These are phyloP conservation scores for Fistulifera pelliculosa DNA, from an alignment of 108 stramenopile species.

Conservation along the genomic window DNA sequence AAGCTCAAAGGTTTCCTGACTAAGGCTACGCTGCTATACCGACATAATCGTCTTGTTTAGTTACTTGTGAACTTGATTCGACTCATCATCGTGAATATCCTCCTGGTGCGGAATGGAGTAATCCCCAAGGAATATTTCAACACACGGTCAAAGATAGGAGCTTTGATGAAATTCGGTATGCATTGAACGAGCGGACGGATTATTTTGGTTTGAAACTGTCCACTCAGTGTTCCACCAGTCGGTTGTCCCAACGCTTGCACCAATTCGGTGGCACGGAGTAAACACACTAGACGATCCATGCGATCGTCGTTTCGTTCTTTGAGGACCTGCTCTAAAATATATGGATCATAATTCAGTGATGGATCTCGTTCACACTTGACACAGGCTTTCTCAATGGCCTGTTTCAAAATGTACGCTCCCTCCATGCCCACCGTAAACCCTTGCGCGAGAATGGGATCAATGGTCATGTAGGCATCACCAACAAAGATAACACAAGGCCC, in stretches of 20 bases:
- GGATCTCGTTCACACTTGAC: conserved; percentile 5
- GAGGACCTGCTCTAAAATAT: neutral
- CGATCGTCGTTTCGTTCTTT: conserved; percentile 33
- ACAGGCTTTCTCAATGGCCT: conserved; percentile 17
- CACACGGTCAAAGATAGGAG: conserved; percentile 58
- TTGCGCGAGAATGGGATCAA: conserved; percentile 84
- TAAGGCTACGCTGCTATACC: no score
- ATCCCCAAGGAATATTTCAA: conserved; percentile 67
- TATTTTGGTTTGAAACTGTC: conserved; percentile 38
- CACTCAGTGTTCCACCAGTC: conserved; percentile 25
- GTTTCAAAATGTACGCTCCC: conserved; percentile 48
- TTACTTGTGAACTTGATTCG: no score
- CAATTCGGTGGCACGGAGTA: conserved; percentile 73
- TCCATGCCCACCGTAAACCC: conserved; percentile 85
- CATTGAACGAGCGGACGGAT: conserved; percentile 60
- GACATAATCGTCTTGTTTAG: no score
- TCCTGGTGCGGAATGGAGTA: neutral
- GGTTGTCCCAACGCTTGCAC: conserved; percentile 80
- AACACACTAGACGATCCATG: conserved; percentile 44
- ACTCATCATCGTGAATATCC: no score
- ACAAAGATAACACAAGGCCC: conserved; percentile 69
- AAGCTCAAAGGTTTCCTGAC: no score
- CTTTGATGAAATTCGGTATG: conserved; percentile 58
- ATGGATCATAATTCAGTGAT: conserved; percentile 36
- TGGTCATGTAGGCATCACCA: conserved; percentile 79